Evolutionary conservation across 305 asterid species (phyloP), one percentile per base, ranked within the genome.

Genomic region (Fraxinus nigra): DNA sequence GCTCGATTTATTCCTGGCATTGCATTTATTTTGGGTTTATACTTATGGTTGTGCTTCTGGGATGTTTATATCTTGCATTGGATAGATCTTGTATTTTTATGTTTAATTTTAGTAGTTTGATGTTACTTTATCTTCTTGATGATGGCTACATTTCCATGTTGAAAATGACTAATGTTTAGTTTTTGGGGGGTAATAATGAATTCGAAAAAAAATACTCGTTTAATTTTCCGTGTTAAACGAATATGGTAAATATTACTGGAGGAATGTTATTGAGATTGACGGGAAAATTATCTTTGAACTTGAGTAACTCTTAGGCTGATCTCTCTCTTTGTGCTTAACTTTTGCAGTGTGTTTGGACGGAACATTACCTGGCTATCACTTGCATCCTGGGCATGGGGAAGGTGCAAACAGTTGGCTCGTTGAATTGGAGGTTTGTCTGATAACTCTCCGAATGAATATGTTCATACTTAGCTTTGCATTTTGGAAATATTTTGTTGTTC

Each of bases 401-500:
- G 98, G 98, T 72, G 93, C 89, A 73, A 89, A 93, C 83, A 94
- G 97, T 87, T 96, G 99, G 99, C 97, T 96, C 84, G 80, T 94
- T 83, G 92, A 96, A 82, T 87, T 96, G 83, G 99, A 94, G 98
- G 98, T 95, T 82, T 43, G 95, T 85, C 13, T 51, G 80, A 59
- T 9, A 5, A 16, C 67, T 78, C 54, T 81, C 13, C 24, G 10
- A 76, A 75, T 84, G 5, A 59, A 18, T 59, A 22, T 59, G 69
- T 59, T 59, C 28, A 59, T 24, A 9, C 14, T 10, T 63, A 24
- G n/a, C n/a, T 63, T 16, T 10, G 33, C 34, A 65, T 28, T 26
- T 65, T 9, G 18, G 5, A 10, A 65, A 65, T 10, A 37, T 43
- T 22, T 33, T 14, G 7, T 51, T 24, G 18, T 77, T 5, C 20